Base-by-base conservation (phyloP, 257 asterid genomes). In the Mentha longifolia region DNA sequence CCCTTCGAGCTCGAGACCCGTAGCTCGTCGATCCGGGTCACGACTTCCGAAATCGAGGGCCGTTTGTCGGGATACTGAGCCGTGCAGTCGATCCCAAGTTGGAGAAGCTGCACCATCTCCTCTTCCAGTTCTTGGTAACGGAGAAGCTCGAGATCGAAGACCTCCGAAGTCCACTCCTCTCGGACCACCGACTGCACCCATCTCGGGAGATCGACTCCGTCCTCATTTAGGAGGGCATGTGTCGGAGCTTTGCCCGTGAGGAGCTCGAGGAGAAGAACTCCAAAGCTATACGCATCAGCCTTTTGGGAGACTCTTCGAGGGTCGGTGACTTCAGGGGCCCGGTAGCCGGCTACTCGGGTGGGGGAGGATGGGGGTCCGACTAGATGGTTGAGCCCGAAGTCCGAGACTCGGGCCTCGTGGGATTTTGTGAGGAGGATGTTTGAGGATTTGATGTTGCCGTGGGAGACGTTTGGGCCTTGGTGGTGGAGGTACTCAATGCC, bases 161-260 rank as follows among this genome's bases (percentile, higher is more conserved):
- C 96, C 47, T 91, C 95, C 4, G 96, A 87, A 5, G 91, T 84
- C 97, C 97, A 91, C 79, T 88, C 97, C 52, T 91, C 95, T 0
- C 82, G 76, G 0, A 91, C 96, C 0, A 88, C 88, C 2, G 97
- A 91, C 47, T 85, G 95, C 58, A 89, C 97, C 97, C 97, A 91
- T 43, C 96, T 80, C 0, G 97, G 95, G 19, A 91, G 76, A 73
- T 91, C 96, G 0, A 88, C 89, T 20, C 97, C 97, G 60, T 91
- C 97, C 83, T 91, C 97, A 33, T 91, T 87, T 68, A 91, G 67
- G 72, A 91, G 79, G 28, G 97, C 83, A 47, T 91, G 88, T 6
- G 96, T 79, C n/a, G 97, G 97, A 6, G 97, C 92, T 72, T 88
- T 91, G 11, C 96, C 97, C 0, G 97, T 88, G 3, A 91, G 89